Evolutionary conservation across 1,284 basidiomycete genomes (phyloP), one percentile per base, ranked within the genome.

Genomic region (Wallemia ichthyophaga): DNA sequence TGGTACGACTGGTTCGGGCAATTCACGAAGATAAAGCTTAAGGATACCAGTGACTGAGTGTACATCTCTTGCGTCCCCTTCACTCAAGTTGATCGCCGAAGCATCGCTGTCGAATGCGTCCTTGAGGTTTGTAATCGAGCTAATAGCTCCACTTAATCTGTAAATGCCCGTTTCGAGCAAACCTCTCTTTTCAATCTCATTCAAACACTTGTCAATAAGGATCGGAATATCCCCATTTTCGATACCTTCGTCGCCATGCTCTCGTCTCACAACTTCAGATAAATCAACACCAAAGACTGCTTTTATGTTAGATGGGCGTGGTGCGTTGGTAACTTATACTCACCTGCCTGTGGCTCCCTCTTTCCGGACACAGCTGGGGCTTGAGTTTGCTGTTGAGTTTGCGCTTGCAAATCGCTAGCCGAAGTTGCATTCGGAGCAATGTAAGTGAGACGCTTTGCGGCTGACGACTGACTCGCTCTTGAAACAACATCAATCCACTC

Each of bases 231-330:
- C 70, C 1, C 80, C 81, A 32, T 74, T 70, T 17, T 69, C 69
- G 25, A 79, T 67, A 1, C 76, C 72, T 15, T 69, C 71, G 27
- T 72, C 71, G 13, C 70, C 70, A 17, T 73, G 72, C 63, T 86
- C 83, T 31, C 83, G 75, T 62, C 75, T 71, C 13, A 86, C 69
- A 26, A 87, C 68, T 62, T 78, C 76, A 5, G 78, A 73, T 1
- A 86, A 71, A 58, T 81, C 80, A 2, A 85, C 80, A 1, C 81
- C 82, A 65, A 84, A 86, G 15, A 85, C 84, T 85, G 62, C n/a
- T 9, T 54, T 79, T 81, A 65, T 82, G 76, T 37, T 37, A 55
- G 9, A n/a, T 25, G n/a, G 27, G 1, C 19, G 26, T 13, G 0
- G 23, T 25, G 15, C 56, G n/a, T 26, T 56, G 13, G 21, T 32